Conservation (phyloP, 306 rosid species). For the Lathyrus tuberosus region DNA sequence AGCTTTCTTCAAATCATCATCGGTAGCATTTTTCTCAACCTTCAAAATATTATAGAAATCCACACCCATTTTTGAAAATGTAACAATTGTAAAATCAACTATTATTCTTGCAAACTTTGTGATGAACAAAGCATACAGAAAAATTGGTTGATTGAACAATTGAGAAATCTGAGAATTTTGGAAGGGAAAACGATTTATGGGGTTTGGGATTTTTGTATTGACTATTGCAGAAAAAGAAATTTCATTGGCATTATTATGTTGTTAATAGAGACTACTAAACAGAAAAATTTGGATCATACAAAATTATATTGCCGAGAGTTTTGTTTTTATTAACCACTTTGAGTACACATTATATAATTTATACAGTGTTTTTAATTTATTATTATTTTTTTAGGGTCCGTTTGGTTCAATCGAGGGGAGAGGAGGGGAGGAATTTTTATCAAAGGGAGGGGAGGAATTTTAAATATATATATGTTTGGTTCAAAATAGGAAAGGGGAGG, state of each 20-base stretch:
- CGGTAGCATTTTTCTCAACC: conserved; percentile 74
- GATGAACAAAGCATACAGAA: conserved; percentile 4
- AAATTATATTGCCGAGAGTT: not conserved
- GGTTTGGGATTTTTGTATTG: not conserved
- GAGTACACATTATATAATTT: too few species aligned
- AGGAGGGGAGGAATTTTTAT: too few species aligned
- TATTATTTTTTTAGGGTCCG: too few species aligned
- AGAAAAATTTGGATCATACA: not conserved
- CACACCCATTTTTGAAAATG: conserved; percentile 58
- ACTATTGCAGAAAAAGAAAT: not conserved
- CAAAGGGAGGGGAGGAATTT: too few species aligned
- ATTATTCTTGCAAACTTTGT: conserved; percentile 29
- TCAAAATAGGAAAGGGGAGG: too few species aligned
- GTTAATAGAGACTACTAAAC: conserved; percentile 17
- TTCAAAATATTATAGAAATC: conserved; percentile 86
- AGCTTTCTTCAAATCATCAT: conserved; percentile 88
- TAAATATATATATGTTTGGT: too few species aligned
- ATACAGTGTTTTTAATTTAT: too few species aligned
- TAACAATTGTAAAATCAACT: conserved; percentile 23
- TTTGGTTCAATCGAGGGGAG: too few species aligned
- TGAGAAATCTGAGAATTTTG: conserved; percentile 7
- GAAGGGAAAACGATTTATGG: not conserved
- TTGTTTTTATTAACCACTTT: too few species aligned
- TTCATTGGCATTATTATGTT: not conserved
- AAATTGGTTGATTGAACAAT: conserved; percentile 24